phyloP scores from a whole-genome alignment of 306 rosid genomes.

The Geum urbanum region DNA sequence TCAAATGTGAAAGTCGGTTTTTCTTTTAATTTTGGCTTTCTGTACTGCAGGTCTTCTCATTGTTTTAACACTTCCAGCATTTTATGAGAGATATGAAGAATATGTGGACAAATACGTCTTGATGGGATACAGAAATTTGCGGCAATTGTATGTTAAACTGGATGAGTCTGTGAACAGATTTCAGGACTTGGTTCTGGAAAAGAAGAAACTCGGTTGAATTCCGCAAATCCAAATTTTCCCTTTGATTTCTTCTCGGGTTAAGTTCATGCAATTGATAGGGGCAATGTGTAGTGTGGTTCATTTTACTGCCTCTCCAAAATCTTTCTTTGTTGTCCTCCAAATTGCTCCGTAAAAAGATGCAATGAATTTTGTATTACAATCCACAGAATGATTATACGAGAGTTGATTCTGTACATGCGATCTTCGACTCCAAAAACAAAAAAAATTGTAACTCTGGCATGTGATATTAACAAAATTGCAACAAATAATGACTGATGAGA shows the following conservation, averaged over 20 bases:
- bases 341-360: neutral
- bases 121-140: conserved; percentile 48
- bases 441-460: too few relatives aligned
- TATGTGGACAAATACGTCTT: conserved; percentile 53
- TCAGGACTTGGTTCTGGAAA: conserved; percentile 60
- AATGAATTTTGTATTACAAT: neutral
- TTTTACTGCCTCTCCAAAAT: neutral
- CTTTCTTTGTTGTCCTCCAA: conserved; percentile 9
- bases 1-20: conserved; percentile 6
- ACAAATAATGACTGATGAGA: neutral
- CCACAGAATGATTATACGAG: neutral
- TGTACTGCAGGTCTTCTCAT: conserved; percentile 62
- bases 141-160: conserved; percentile 51
- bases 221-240: conserved; percentile 10
- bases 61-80: conserved; percentile 73
- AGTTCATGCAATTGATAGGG: conserved; percentile 28
- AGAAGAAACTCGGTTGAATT: conserved; percentile 65
- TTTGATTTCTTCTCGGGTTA: conserved; percentile 14
- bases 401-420: neutral
- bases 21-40: conserved; percentile 21
- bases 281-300: conserved; percentile 17
- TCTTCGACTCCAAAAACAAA: neutral
- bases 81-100: conserved; percentile 77
- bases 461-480: neutral
- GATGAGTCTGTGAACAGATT: conserved; percentile 45